phyloP scores from a whole-genome alignment of 495 filamentous ascomycete species.

The Rusavskia elegans region DNA sequence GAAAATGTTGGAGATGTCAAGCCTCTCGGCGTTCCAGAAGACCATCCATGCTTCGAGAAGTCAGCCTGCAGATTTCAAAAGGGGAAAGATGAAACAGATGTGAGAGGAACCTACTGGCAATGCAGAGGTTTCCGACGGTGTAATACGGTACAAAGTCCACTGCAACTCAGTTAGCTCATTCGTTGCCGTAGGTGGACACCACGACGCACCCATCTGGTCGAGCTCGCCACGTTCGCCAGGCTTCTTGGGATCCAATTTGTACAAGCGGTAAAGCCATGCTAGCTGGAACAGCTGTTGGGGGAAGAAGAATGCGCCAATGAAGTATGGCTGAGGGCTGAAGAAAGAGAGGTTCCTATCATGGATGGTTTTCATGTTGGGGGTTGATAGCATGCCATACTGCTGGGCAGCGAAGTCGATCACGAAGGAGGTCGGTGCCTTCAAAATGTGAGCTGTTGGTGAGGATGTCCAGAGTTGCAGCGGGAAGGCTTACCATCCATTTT shows the following conservation, averaged over 20 bases:
- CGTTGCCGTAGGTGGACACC: not conserved
- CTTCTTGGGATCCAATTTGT: slow-evolving; percentile 22
- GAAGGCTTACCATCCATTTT: slow-evolving; percentile 17
- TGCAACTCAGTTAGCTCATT: slow-evolving; percentile 13
- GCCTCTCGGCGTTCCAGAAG: slow-evolving; percentile 32
- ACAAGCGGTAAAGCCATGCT: slow-evolving; percentile 32
- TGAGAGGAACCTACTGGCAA: slow-evolving; percentile 21
- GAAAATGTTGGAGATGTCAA: slow-evolving; percentile 30
- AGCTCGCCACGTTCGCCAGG: slow-evolving; percentile 15
- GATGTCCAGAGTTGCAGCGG: not conserved
- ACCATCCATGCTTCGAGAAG: slow-evolving; percentile 32
- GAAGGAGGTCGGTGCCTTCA: slow-evolving; percentile 28
- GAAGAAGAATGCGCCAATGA: slow-evolving; percentile 39
- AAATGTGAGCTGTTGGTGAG: not conserved
- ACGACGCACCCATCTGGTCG: slow-evolving; percentile 8
- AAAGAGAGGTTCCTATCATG: slow-evolving; percentile 35
- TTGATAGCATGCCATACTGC: slow-evolving; percentile 29
- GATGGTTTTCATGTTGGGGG: slow-evolving; percentile 34
- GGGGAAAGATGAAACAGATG: not conserved
- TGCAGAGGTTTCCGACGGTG: slow-evolving; percentile 32
- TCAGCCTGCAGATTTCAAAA: not conserved
- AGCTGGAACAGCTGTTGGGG: slow-evolving; percentile 37
- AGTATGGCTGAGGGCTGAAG: slow-evolving; percentile 32
- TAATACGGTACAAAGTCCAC: slow-evolving; percentile 31
- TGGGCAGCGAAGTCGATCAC: slow-evolving; percentile 29